phyloP scores from a whole-genome alignment of 495 filamentous ascomycete genomes.

The Tuber brumale region DNA sequence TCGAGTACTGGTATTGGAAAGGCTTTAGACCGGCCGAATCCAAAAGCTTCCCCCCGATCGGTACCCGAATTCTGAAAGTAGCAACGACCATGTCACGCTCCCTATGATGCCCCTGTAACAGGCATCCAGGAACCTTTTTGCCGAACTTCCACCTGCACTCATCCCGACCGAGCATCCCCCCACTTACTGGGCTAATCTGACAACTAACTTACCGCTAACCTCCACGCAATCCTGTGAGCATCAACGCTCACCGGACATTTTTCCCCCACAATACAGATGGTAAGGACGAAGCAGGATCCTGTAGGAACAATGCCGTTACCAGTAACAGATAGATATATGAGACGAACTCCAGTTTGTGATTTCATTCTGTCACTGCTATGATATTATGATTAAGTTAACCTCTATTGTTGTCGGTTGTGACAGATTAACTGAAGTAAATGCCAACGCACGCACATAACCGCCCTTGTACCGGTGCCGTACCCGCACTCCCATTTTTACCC shows the following conservation, averaged over 20 bases:
- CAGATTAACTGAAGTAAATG: not conserved
- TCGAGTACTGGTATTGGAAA: not conserved
- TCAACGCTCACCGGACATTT: not conserved
- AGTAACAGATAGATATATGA: not conserved
- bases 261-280: not conserved
- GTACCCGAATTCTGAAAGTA: not conserved
- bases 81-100: not conserved
- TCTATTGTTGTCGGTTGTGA: not conserved
- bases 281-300: not conserved
- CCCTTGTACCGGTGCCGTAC: not conserved
- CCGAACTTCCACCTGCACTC: not conserved
- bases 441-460: conserved; percentile 1
- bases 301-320: not conserved
- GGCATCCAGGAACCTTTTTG: conserved; percentile 3
- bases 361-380: not conserved
- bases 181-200: not conserved
- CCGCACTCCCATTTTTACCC: not conserved
- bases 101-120: not conserved
- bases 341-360: not conserved
- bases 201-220: not conserved
- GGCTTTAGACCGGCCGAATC: not conserved
- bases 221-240: not conserved
- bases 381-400: not conserved
- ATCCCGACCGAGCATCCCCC: not conserved
- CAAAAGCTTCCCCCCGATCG: not conserved